A percentile compares a stretch with the other conserved stretches of the same genome.
Conservation (phyloP, 164 flowering plant genomes). For the Protea cynaroides region DNA sequence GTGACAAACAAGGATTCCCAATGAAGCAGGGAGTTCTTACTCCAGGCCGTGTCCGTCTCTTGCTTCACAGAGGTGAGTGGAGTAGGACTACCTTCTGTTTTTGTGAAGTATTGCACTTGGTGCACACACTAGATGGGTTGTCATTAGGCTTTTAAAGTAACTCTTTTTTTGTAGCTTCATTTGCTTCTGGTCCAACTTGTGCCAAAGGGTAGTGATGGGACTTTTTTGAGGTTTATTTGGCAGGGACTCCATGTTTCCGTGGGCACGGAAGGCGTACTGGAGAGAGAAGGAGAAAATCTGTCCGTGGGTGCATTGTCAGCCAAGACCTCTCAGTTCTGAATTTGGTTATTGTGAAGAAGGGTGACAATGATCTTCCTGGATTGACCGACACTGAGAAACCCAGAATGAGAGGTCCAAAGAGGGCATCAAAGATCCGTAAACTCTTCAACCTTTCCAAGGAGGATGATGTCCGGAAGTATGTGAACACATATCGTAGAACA, state of each 20-base stretch:
- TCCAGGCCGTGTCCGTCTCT: slow-evolving; percentile 60
- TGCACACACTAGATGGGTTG: not conserved
- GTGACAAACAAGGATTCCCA: slow-evolving; percentile 66
- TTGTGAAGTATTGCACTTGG: not conserved
- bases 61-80: slow-evolving; percentile 51
- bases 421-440: slow-evolving; percentile 64
- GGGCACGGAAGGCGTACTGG: slow-evolving; percentile 64
- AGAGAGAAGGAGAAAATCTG: slow-evolving; percentile 65
- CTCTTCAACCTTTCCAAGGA: slow-evolving; percentile 61
- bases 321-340: slow-evolving; percentile 60
- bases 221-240: not conserved
- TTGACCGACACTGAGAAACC: slow-evolving; percentile 61
- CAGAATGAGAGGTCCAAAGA: slow-evolving; percentile 70
- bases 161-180: not conserved
- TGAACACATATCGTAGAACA: slow-evolving; percentile 56
- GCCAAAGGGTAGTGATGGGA: not conserved
- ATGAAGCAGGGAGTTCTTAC: slow-evolving; percentile 71
- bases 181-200: not conserved
- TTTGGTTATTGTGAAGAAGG: slow-evolving; percentile 70
- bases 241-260: slow-evolving; percentile 70
- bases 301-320: slow-evolving; percentile 70
- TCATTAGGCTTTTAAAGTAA: not conserved
- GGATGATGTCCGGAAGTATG: slow-evolving; percentile 67
- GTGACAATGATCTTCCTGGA: slow-evolving; percentile 63
- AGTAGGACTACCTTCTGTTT: not conserved